phyloP scores from a whole-genome alignment of 2,329 filamentous ascomycete species.

The Neospermospora avenae region DNA sequence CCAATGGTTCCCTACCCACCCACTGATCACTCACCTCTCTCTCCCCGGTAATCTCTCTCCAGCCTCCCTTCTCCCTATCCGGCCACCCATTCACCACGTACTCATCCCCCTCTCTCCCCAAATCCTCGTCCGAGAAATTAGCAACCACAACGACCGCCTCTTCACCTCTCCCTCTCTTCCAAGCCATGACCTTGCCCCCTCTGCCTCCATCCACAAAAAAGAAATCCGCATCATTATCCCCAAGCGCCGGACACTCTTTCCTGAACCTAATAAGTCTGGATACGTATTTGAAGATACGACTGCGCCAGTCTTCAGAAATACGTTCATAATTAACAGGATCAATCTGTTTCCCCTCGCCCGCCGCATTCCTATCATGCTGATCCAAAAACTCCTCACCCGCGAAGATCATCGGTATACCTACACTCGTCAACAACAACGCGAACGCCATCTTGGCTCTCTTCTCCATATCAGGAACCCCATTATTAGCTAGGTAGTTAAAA shows the following conservation, averaged over 20 bases:
- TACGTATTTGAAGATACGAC: constrained; percentile 19
- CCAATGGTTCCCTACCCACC: constrained; percentile 22
- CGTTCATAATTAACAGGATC: constrained; percentile 23
- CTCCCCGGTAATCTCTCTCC: constrained; percentile 18
- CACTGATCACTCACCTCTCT: constrained; percentile 16
- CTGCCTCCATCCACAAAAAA: constrained; percentile 16
- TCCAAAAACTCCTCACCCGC: constrained; percentile 22
- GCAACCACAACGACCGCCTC: constrained; percentile 19
- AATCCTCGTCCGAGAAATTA: constrained; percentile 18
- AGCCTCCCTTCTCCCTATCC: constrained; percentile 11
- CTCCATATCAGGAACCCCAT: constrained; percentile 14
- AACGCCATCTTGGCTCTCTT: constrained; percentile 16
- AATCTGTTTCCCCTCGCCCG: constrained; percentile 15
- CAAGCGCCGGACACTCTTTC: constrained; percentile 18
- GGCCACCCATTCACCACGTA: constrained; percentile 18
- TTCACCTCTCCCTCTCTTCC: constrained; percentile 13
- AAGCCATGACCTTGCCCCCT: constrained; percentile 22
- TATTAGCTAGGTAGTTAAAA: constrained; percentile 18
- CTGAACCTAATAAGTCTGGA: constrained; percentile 14
- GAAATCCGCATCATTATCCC: constrained; percentile 20
- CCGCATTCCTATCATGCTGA: constrained; percentile 17
- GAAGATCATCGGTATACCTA: constrained; percentile 24
- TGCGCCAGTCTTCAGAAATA: constrained; percentile 16
- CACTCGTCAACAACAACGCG: constrained; percentile 14
- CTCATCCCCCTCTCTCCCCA: constrained; percentile 10